phyloP scores from a whole-genome alignment of 2,329 filamentous ascomycete species.

The Alternaria conjuncta region DNA sequence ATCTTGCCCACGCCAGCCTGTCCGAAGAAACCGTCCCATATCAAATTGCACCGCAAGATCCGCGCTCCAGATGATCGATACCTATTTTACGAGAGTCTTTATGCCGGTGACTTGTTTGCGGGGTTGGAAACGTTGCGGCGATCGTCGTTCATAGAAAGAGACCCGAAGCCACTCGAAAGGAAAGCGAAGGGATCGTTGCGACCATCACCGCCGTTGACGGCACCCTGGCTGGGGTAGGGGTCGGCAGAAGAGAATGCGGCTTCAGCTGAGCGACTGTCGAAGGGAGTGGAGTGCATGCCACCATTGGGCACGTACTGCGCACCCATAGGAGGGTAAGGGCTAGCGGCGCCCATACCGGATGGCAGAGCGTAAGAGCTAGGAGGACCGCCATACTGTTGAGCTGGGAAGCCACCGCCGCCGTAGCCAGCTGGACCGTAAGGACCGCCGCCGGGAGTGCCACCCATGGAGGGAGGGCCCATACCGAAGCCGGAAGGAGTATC shows the following conservation, averaged over 20 bases:
- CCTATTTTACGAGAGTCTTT: slow-evolving; percentile 42
- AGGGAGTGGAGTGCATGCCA: slow-evolving; percentile 82
- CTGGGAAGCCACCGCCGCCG: slow-evolving; percentile 65
- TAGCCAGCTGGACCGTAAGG: slow-evolving; percentile 76
- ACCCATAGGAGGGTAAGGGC: slow-evolving; percentile 76
- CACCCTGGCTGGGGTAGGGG: slow-evolving; percentile 79
- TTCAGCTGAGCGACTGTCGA: slow-evolving; percentile 92
- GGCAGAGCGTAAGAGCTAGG: slow-evolving; percentile 90
- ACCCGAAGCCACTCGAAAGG: slow-evolving; percentile 74
- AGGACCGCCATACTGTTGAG: slow-evolving; percentile 84
- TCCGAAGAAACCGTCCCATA: slow-evolving; percentile 44
- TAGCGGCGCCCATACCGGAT: slow-evolving; percentile 80
- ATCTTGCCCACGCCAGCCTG: slow-evolving; percentile 45
- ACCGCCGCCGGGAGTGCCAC: slow-evolving; percentile 71
- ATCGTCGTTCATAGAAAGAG: slow-evolving; percentile 71
- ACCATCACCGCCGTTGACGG: slow-evolving; percentile 67
- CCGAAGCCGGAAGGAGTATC: slow-evolving; percentile 81
- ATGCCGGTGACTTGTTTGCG: slow-evolving; percentile 50
- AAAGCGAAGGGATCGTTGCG: slow-evolving; percentile 82
- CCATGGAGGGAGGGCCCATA: slow-evolving; percentile 89
- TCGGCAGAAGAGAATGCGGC: slow-evolving; percentile 90
- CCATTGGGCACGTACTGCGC: slow-evolving; percentile 80
- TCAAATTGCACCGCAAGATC: slow-evolving; percentile 45
- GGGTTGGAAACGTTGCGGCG: slow-evolving; percentile 53
- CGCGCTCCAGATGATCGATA: slow-evolving; percentile 42